Evolutionary conservation across 441 rosid species (phyloP).

Genomic region (Corymbia calophylla): DNA sequence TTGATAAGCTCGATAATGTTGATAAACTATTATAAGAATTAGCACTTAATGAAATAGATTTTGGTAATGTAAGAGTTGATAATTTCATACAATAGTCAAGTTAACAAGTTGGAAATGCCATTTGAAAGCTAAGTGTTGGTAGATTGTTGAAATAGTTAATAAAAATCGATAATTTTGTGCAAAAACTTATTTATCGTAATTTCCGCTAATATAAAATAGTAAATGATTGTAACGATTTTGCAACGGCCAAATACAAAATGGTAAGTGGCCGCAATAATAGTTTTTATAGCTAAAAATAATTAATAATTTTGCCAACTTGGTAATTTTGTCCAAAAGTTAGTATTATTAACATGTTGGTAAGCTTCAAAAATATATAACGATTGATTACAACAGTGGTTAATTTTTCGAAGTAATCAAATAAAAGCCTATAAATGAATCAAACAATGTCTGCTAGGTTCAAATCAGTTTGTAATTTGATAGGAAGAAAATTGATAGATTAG

Average conservation of each 20-base stretch:
- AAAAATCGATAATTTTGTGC: not conserved
- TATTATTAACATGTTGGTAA: not conserved
- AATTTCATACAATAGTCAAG: not conserved
- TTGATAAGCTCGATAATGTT: not conserved
- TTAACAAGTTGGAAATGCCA: not conserved
- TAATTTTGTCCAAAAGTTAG: not conserved
- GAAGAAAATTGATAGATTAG: not conserved
- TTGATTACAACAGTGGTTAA: accelerated
- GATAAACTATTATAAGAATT: no score
- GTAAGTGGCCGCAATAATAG: accelerated
- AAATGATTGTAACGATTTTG: not conserved
- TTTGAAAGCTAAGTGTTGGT: not conserved
- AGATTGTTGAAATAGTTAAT: accelerated
- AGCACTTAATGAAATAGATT: not conserved
- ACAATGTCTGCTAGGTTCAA: not conserved
- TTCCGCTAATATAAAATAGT: not conserved
- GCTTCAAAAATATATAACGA: accelerated
- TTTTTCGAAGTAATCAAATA: not conserved
- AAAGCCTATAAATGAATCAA: not conserved
- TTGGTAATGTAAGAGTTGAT: accelerated
- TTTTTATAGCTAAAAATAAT: not conserved
- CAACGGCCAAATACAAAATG: accelerated
- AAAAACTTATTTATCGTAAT: not conserved
- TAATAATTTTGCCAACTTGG: no score
- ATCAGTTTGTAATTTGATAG: not conserved